Evolutionary conservation across 2,329 filamentous ascomycete species (phyloP), one percentile per base, ranked within the genome.

Genomic region (Tolypocladium paradoxum): DNA sequence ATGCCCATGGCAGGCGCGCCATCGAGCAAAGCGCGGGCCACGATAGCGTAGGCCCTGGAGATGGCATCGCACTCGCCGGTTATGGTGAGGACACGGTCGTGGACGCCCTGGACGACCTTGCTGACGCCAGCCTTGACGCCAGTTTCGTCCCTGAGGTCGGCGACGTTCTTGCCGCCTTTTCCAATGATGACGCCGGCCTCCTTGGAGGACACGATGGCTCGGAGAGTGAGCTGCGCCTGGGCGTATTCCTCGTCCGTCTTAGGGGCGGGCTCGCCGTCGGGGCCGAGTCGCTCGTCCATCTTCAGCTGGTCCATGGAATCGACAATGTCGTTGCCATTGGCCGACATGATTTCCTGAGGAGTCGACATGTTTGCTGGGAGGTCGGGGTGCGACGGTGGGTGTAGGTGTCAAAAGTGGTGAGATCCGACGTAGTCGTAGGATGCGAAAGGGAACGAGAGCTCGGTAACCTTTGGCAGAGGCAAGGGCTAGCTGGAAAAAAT

Each of bases 131-230:
- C 93, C 74, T 95, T 96, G 64, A 99, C 93, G 55, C 92, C 93
- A 60, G 93, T 99, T 75, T 97, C 92, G 65, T 99, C 92, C 67
- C 93, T 87, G 58, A 99, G 81, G 66, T 97, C 92, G 48, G 93
- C 93, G 53, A 99, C 93, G 66, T 99, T 97, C 80, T 97, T 96
- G 68, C 93, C 93, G 54, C 87, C 90, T 76, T 99, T 99, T 72
- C 93, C 93, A 71, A 99, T 99, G 72, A 99, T 97, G 64, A 99
- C 90, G 67, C 93, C 93, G 55, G 93, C 93, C 74, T 99, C 93
- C 76, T 97, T 97, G 70, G 93, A 96, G 35, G 93, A 96, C 61
- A 99, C 93, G 68, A 99, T 96, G 63, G 93, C 93, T 69, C 93
- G 88, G 58, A 99, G 83, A 57, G 93, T 99, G 65, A 99, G 79